phyloP scores from a whole-genome alignment of 2,329 filamentous ascomycete genomes.

The Tolypocladium capitatum region DNA sequence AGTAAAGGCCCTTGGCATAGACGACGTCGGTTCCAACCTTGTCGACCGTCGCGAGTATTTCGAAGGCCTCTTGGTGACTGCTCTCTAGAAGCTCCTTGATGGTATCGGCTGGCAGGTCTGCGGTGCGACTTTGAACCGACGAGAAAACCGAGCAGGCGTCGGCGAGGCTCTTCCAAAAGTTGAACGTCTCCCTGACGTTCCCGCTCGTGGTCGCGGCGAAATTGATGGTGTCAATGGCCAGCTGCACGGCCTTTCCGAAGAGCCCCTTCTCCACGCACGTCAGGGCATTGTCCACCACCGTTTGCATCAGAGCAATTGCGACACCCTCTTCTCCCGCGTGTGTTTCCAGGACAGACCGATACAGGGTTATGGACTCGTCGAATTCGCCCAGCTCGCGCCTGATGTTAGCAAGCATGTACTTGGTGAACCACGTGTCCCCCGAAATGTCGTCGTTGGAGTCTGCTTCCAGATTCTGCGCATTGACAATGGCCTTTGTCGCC shows the following conservation, averaged over 20 bases:
- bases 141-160: constrained; percentile 82
- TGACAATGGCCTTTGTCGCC: constrained; percentile 80
- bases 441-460: constrained; percentile 33
- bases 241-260: constrained; percentile 68
- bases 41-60: constrained; percentile 57
- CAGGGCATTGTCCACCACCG: constrained; percentile 69
- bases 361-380: constrained; percentile 66
- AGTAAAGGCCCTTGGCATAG: constrained; percentile 28
- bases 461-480: constrained; percentile 66
- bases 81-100: constrained; percentile 46
- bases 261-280: constrained; percentile 68
- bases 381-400: constrained; percentile 85
- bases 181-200: constrained; percentile 61
- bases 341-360: constrained; percentile 56
- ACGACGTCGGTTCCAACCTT: constrained; percentile 35
- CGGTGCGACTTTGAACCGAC: constrained; percentile 54
- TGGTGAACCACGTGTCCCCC: constrained; percentile 82
- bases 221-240: constrained; percentile 54
- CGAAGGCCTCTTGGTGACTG: constrained; percentile 40
- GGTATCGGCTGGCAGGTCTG: constrained; percentile 45
- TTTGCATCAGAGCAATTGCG: constrained; percentile 75
- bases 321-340: constrained; percentile 73
- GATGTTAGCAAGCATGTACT: constrained; percentile 93
- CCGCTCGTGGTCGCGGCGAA: constrained; percentile 51
- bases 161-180: constrained; percentile 85